These are phyloP conservation scores for Alnus rubra DNA, from an alignment of 306 rosid genomes.

Conservation along the genomic window DNA sequence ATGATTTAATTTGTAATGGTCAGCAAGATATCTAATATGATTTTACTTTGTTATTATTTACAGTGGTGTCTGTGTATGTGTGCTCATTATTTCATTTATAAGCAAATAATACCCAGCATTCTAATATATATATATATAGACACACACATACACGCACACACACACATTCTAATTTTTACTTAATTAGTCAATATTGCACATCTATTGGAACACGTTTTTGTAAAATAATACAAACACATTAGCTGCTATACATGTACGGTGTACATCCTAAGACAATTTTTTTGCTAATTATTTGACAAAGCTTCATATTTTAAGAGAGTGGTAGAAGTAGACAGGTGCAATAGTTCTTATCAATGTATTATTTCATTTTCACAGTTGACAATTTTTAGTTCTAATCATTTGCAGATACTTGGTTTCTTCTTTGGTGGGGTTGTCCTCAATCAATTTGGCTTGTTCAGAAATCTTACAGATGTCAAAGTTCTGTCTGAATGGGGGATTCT, in stretches of 20 bases:
- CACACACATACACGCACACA: too few species aligned
- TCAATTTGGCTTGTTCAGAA: conserved; percentile 95
- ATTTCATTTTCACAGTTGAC: conserved; percentile 15
- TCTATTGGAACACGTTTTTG: background rate
- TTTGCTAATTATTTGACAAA: background rate
- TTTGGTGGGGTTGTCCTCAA: conserved; percentile 90
- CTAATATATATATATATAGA: background rate
- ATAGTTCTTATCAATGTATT: conserved; percentile 20
- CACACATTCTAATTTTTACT: background rate
- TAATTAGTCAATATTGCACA: background rate
- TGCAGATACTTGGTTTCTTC: conserved; percentile 99
- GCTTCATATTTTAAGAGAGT: background rate
- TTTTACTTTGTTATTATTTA: background rate
- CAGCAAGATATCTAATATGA: conserved; percentile 3
- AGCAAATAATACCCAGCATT: background rate
- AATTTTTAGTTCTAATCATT: conserved; percentile 31
- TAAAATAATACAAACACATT: background rate
- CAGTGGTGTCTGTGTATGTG: background rate
- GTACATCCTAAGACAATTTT: background rate
- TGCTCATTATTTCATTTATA: background rate
- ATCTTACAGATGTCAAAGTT: conserved; percentile 85
- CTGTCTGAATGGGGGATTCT: conserved; percentile 99
- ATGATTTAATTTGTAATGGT: background rate
- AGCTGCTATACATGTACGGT: background rate
- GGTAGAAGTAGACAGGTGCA: background rate